Base-by-base conservation (phyloP, 2,329 filamentous ascomycete genomes). In the Stenocarpella maydis region DNA sequence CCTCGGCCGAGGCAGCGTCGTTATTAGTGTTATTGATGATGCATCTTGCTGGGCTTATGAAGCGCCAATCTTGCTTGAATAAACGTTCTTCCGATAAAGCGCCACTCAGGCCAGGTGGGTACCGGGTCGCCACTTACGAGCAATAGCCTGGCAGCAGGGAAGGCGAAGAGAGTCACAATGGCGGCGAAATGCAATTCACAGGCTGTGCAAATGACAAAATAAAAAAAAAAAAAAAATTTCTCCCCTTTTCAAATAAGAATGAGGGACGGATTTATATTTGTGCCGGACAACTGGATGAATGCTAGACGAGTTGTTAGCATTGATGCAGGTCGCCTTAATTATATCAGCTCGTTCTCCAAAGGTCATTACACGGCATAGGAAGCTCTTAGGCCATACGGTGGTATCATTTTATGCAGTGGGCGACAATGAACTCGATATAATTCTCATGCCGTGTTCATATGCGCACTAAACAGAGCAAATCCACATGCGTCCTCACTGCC, bases 221-320 rank as follows among this genome's bases (percentile, higher is more conserved):
- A n/a, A n/a, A n/a, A n/a, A n/a, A n/a, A n/a, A n/a, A n/a, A n/a
- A n/a, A 21, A 45, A 4, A 19, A 28, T 4, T 17, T 15, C 6
- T 19, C n/a, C 15, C 2, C 8, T 31, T 4, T 4, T 4, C 4
- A 31, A 31, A 8, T 31, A 10, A 54, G 6, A 15, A 28, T 21
- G 50, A 12, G 28, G 17, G 4, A 34, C 17, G 14, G 2, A 34
- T 21, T 4, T n/a, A 7, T 21, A 19, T 28, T 21, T 54, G 52
- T 54, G n/a, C 52, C 52, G 19, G 52, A 54, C 52, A 54, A 54
- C 31, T 54, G 19, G 31, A 54, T 12, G 31, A 54, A 53, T 21
- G 28, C 4, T 34, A 53, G 28, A 21, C 19, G 12, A 54, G 7
- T 15, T 4, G 34, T 31, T 31, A 8, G 31, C 31, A 31, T 8